These are phyloP conservation scores for Parietaria judaica DNA, from an alignment of 306 rosid species.

Conservation along the genomic window DNA sequence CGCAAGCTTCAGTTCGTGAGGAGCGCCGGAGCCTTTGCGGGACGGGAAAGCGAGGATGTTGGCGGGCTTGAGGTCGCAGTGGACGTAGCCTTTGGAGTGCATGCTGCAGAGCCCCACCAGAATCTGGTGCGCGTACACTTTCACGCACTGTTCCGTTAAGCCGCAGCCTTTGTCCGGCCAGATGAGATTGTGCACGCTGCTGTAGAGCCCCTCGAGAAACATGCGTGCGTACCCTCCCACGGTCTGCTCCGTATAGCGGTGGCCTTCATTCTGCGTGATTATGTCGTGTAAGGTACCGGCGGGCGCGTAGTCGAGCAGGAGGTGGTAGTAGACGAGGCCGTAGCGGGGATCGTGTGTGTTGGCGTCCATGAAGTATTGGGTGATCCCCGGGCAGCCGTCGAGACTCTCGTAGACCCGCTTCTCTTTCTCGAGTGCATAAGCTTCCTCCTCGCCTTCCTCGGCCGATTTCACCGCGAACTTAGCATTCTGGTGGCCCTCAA, in stretches of 20 bases:
- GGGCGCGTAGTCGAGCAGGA: not conserved
- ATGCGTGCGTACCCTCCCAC: too few species aligned
- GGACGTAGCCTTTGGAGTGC: conserved; percentile 9
- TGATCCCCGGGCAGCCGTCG: not conserved
- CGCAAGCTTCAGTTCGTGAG: not conserved
- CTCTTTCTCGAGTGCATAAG: too few species aligned
- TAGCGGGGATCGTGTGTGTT: not conserved
- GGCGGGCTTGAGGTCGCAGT: conserved; percentile 13
- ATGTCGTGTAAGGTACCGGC: not conserved
- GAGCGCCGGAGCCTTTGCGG: too few species aligned
- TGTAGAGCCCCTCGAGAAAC: too few species aligned
- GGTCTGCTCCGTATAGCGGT: too few species aligned
- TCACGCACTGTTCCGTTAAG: not conserved
- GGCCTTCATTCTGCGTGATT: too few species aligned
- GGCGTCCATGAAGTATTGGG: not conserved
- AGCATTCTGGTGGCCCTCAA: not conserved
- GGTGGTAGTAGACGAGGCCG: not conserved
- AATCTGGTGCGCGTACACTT: not conserved
- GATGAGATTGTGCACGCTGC: not conserved
- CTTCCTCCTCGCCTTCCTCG: not conserved
- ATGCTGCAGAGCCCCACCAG: not conserved
- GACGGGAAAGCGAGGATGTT: conserved; percentile 7
- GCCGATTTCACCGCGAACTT: not conserved
- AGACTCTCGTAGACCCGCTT: not conserved
- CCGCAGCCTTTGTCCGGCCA: not conserved